Evolutionary conservation across 257 asterid genomes (phyloP), one percentile per base, ranked within the genome.

Genomic region (Gardenia jasminoides): DNA sequence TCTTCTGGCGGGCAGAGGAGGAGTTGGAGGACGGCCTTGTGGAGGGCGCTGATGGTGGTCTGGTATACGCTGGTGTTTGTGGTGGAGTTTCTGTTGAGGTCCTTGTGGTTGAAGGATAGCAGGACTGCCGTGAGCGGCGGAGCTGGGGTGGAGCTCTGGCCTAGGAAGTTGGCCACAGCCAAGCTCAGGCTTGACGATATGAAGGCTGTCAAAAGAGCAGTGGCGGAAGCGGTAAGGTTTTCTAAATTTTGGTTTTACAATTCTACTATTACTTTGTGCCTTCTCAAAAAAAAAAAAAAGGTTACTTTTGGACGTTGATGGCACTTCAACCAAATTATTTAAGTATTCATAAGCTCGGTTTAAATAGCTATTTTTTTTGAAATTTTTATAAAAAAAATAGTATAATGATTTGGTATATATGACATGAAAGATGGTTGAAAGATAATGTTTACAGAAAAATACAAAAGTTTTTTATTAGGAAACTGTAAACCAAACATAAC

Each of bases 111-210:
- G 70, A 83, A 80, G 68, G 88, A 85, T 62, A 67, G 50, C 80
- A 78, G 22, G 62, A 85, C 86, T 41, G 80, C 80, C 72, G 12
- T 83, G 66, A 83, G 85, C 58, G 88, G 88, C 72, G 88, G 86
- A 46, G 86, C 48, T 47, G 88, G 88, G 56, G 86, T 85, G 79
- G 88, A 85, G 86, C 85, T 85, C 16, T 85, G 88, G 88, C 86
- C 88, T 2, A 77, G 86, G 33, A 83, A 83, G 72, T 3, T 83
- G 74, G 88, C 79, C 6, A 85, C 88, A 26, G 88, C 88, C 16
- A 85, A 62, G 56, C 83, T 85, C 67, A 52, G 17, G 33, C 77
- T 85, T 28, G 83, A 80, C 0, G 88, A 85, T 61, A 80, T 85
- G 88, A 85, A 80, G 71, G 30, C 43, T 19, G 88, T 85, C 7